phyloP scores from a whole-genome alignment of 2,329 filamentous ascomycete species.

The Coniosporium tulheliwenetii region DNA sequence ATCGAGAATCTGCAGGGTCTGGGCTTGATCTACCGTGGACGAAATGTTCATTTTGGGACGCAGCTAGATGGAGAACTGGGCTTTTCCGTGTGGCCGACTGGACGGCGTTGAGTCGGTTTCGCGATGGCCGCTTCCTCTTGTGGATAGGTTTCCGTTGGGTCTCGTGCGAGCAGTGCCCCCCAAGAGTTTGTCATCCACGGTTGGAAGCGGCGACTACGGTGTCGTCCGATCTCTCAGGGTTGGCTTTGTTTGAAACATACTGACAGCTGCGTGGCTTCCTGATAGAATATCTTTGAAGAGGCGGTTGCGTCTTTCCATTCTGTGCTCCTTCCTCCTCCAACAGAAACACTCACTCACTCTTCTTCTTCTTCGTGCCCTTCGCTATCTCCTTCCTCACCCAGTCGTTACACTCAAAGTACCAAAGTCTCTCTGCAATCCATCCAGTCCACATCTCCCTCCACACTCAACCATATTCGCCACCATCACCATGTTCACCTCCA shows the following conservation, averaged over 20 bases:
- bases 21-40: too few species aligned
- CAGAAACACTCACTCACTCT: neutral
- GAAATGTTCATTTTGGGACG: too few species aligned
- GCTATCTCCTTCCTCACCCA: neutral
- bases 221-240: too few species aligned
- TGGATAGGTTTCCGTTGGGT: too few species aligned
- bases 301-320: neutral
- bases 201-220: too few species aligned
- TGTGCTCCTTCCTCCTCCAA: neutral
- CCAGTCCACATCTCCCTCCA: neutral
- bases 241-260: neutral
- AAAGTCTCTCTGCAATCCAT: neutral
- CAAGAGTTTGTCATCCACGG: too few species aligned
- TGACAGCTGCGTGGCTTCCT: neutral
- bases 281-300: neutral
- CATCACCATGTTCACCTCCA: slow-evolving; percentile 14
- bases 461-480: neutral
- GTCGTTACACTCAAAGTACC: neutral
- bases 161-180: too few species aligned
- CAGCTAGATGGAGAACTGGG: too few species aligned
- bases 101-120: too few species aligned
- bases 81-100: too few species aligned
- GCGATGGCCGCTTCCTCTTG: too few species aligned
- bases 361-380: neutral
- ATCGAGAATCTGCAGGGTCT: too few species aligned